Evolutionary conservation across 176 grass and related monocot species (phyloP).

Genomic region (Tillandsia leiboldiana): DNA sequence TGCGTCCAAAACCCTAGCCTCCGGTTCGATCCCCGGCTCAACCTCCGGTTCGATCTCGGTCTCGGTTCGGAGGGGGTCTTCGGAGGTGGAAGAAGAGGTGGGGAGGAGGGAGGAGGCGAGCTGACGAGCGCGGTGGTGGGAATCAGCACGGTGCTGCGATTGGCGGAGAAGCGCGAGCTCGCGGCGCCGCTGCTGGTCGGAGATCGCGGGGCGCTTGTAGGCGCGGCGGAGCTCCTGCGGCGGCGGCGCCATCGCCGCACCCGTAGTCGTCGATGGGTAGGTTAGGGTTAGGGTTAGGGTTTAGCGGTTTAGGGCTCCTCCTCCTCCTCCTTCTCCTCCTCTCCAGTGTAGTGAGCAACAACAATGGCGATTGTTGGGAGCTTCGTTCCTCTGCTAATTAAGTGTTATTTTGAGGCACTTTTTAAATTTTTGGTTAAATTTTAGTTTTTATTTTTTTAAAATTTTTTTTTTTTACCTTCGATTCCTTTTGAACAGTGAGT

Average conservation of each 20-base stretch:
- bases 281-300: too few species aligned
- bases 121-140: slow-evolving; percentile 70
- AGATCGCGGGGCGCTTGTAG: slow-evolving; percentile 69
- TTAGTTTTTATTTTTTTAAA: too few species aligned
- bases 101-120: slow-evolving; percentile 75
- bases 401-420: too few species aligned
- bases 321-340: too few species aligned
- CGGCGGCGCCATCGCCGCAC: slow-evolving; percentile 22
- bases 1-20: slow-evolving; percentile 30
- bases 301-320: too few species aligned
- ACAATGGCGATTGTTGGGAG: too few species aligned
- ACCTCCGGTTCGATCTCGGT: neutral
- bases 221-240: slow-evolving; percentile 47
- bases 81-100: neutral
- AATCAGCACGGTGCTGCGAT: slow-evolving; percentile 61
- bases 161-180: slow-evolving; percentile 68
- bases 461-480: too few species aligned
- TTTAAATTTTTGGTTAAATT: too few species aligned
- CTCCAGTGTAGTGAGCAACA: too few species aligned
- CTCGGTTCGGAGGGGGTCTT: neutral
- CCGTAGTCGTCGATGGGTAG: too few species aligned
- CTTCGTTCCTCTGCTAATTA: too few species aligned
- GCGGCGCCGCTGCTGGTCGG: slow-evolving; percentile 89
- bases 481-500: too few species aligned
- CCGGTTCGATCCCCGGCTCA: neutral